phyloP scores from a whole-genome alignment of 2,329 filamentous ascomycete genomes.

The Paecilomyces formosus region DNA sequence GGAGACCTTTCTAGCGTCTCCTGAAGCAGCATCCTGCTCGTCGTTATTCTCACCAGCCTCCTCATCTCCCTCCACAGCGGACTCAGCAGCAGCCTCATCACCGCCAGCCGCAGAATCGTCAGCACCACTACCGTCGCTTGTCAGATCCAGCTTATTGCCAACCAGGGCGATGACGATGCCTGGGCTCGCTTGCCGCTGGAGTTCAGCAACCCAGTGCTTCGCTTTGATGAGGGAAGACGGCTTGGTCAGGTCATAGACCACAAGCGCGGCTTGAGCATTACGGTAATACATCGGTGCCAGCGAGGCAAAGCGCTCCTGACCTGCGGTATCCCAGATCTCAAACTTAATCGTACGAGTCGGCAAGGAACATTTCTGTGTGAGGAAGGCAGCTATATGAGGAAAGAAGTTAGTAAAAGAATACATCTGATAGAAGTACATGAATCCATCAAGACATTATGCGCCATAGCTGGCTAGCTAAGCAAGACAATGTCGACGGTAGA shows the following conservation, averaged over 20 bases:
- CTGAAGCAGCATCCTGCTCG: constrained; percentile 54
- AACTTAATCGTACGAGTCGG: constrained; percentile 72
- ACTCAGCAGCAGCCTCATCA: constrained; percentile 27
- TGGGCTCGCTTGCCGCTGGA: constrained; percentile 90
- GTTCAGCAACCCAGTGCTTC: constrained; percentile 96
- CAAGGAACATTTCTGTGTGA: constrained; percentile 97
- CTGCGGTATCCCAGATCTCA: constrained; percentile 97
- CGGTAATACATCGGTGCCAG: constrained; percentile 99
- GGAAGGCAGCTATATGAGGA: constrained; percentile 67
- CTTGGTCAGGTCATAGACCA: constrained; percentile 98
- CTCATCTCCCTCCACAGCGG: constrained; percentile 24
- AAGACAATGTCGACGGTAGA: not conserved
- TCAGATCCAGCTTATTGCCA: constrained; percentile 92
- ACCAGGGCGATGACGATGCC: constrained; percentile 96
- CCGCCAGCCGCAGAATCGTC: constrained; percentile 23
- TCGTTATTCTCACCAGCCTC: constrained; percentile 44
- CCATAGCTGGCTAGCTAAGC: not conserved
- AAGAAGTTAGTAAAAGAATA: constrained; percentile 6
- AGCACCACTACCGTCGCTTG: constrained; percentile 49
- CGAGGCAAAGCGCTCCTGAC: constrained; percentile 94
- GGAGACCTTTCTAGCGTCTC: constrained; percentile 77
- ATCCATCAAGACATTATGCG: not conserved
- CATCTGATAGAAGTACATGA: not conserved
- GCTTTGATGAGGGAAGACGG: constrained; percentile 91
- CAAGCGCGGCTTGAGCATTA: constrained; percentile 93